phyloP scores from a whole-genome alignment of 495 filamentous ascomycete species.

The Penicillium daleae region DNA sequence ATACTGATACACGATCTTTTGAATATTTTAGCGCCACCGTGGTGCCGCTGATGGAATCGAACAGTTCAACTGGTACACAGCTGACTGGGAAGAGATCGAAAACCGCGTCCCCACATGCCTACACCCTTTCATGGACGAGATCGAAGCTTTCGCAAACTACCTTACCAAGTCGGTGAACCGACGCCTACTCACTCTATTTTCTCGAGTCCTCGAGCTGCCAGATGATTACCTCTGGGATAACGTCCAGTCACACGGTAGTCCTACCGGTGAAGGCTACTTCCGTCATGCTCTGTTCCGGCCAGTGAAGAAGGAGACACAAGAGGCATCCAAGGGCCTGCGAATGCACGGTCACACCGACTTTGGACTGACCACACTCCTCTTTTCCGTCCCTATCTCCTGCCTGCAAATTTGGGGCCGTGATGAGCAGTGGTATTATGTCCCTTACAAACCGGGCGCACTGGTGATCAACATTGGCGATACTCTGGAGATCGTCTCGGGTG shows the following conservation, averaged over 20 bases:
- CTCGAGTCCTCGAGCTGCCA: conserved; percentile 49
- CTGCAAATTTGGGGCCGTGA: conserved; percentile 49
- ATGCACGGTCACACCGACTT: conserved; percentile 54
- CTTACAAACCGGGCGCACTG: conserved; percentile 47
- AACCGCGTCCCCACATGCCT: conserved; percentile 42
- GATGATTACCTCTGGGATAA: conserved; percentile 52
- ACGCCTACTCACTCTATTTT: conserved; percentile 47
- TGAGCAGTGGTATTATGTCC: conserved; percentile 48
- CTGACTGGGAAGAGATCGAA: conserved; percentile 38
- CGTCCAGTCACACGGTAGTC: conserved; percentile 48
- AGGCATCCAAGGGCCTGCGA: conserved; percentile 44
- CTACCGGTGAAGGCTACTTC: conserved; percentile 52
- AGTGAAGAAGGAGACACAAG: conserved; percentile 40
- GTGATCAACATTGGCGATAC: conserved; percentile 54
- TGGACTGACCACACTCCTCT: conserved; percentile 46
- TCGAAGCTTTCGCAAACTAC: conserved; percentile 48
- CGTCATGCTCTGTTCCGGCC: conserved; percentile 50
- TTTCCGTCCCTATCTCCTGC: conserved; percentile 47
- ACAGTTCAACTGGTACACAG: conserved; percentile 53
- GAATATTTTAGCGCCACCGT: conserved; percentile 34
- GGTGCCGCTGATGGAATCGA: conserved; percentile 48
- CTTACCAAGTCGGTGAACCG: conserved; percentile 49
- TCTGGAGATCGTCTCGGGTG: conserved; percentile 51
- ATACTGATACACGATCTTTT: neutral
- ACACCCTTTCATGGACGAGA: conserved; percentile 51